Evolutionary conservation across 306 rosid species (phyloP).

Genomic region (Fragaria nilgerrensis): DNA sequence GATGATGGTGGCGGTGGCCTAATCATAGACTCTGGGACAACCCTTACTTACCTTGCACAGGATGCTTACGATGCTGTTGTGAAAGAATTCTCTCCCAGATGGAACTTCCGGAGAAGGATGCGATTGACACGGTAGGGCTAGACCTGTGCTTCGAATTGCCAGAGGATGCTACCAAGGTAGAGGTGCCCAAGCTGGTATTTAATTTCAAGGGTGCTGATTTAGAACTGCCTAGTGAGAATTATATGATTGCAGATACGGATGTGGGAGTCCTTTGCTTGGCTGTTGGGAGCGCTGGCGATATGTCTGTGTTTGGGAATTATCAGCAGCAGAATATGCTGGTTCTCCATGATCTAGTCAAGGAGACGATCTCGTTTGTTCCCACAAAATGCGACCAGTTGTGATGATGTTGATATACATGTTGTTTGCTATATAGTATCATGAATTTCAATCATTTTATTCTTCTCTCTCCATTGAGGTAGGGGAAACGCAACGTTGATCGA

Average conservation of each 20-base stretch:
- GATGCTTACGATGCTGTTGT: conserved; percentile 41
- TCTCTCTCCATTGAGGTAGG: neutral
- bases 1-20: conserved; percentile 77
- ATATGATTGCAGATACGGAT: conserved; percentile 50
- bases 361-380: conserved; percentile 40
- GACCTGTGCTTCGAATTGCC: conserved; percentile 70
- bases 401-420: neutral
- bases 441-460: neutral
- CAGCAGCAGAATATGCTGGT: conserved; percentile 50
- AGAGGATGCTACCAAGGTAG: conserved; percentile 28
- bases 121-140: conserved; percentile 42
- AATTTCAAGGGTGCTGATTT: conserved; percentile 69
- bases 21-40: conserved; percentile 89
- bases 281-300: conserved; percentile 55
- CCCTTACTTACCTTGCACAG: conserved; percentile 54
- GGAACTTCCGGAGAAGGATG: conserved; percentile 37
- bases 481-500: neutral
- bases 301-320: conserved; percentile 66
- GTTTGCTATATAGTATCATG: neutral
- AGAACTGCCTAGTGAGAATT: conserved; percentile 65
- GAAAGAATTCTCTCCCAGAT: conserved; percentile 60
- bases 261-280: conserved; percentile 67
- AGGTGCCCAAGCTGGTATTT: conserved; percentile 61
- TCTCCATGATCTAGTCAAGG: conserved; percentile 39
- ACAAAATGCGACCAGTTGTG: conserved; percentile 36